phyloP scores from a whole-genome alignment of 2,329 filamentous ascomycete genomes.

The Orbilia quercus region DNA sequence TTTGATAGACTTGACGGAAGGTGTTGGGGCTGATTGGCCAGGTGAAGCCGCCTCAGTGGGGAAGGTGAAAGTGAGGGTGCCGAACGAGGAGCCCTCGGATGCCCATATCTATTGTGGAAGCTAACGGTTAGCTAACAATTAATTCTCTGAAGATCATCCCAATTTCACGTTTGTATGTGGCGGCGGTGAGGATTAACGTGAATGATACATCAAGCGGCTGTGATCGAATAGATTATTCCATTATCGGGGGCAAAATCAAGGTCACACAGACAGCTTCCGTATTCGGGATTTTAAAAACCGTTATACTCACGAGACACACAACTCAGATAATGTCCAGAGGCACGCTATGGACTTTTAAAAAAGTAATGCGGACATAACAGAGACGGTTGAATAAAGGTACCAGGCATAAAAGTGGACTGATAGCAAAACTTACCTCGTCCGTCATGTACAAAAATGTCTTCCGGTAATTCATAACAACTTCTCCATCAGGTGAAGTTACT shows the following conservation, averaged over 20 bases:
- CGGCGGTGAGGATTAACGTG: background rate
- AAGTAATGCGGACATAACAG: conserved; percentile 60
- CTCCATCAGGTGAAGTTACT: conserved; percentile 70
- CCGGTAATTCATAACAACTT: conserved; percentile 72
- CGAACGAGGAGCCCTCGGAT: conserved; percentile 63
- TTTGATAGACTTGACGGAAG: conserved; percentile 25
- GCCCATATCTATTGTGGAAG: conserved; percentile 59
- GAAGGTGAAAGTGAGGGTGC: conserved; percentile 62
- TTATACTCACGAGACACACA: conserved; percentile 69
- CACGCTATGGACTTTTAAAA: conserved; percentile 60
- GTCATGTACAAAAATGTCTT: conserved; percentile 72
- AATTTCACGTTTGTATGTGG: conserved; percentile 5
- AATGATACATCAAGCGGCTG: background rate
- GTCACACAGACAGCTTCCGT: conserved; percentile 12
- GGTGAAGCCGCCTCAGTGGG: conserved; percentile 62
- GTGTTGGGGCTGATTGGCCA: conserved; percentile 21
- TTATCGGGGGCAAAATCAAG: background rate
- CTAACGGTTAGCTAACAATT: background rate
- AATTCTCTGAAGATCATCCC: conserved; percentile 14
- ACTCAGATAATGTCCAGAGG: conserved; percentile 60
- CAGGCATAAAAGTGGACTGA: conserved; percentile 65
- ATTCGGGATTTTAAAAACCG: conserved; percentile 68
- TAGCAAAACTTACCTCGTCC: conserved; percentile 72
- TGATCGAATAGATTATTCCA: background rate
- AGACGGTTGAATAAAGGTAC: conserved; percentile 60